Conservation (phyloP, 768 basidiomycete genomes). For the Candolleomyces aberdarensis region DNA sequence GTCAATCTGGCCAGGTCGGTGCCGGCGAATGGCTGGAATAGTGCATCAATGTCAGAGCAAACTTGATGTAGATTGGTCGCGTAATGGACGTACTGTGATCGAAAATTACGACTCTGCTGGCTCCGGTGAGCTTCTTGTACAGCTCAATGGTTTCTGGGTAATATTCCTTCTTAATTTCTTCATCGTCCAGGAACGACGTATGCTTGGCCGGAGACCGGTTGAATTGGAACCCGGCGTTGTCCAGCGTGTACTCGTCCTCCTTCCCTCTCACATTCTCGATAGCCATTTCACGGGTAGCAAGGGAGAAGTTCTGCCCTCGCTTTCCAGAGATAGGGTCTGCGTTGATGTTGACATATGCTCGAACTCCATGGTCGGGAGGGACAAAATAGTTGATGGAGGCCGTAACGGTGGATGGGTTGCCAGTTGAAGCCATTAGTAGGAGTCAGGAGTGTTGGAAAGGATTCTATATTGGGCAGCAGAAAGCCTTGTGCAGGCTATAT, state of each 20-base stretch:
- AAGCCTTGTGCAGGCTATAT: no score
- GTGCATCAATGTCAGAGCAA: neutral
- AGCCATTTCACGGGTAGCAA: constrained; percentile 23
- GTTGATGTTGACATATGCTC: constrained; percentile 23
- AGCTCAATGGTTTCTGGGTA: constrained; percentile 56
- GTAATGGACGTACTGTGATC: constrained; percentile 50
- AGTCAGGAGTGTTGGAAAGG: neutral
- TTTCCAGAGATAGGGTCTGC: constrained; percentile 18
- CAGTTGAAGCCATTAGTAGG: neutral
- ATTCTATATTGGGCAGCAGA: no score
- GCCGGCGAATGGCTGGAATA: constrained; percentile 44
- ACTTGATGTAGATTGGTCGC: neutral
- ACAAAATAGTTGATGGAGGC: constrained; percentile 10
- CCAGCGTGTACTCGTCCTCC: constrained; percentile 40
- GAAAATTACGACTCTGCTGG: constrained; percentile 54
- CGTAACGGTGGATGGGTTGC: constrained; percentile 4
- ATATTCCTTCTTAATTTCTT: constrained; percentile 49
- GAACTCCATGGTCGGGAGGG: constrained; percentile 22
- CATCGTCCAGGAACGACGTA: constrained; percentile 33
- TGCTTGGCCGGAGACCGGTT: constrained; percentile 34
- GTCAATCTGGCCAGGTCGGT: constrained; percentile 33
- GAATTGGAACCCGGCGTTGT: constrained; percentile 50
- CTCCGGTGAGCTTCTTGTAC: constrained; percentile 56
- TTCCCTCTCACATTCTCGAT: constrained; percentile 56
- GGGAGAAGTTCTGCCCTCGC: constrained; percentile 18